Conservation (phyloP, 1,284 basidiomycete genomes). For the Sporisorium graminicola region DNA sequence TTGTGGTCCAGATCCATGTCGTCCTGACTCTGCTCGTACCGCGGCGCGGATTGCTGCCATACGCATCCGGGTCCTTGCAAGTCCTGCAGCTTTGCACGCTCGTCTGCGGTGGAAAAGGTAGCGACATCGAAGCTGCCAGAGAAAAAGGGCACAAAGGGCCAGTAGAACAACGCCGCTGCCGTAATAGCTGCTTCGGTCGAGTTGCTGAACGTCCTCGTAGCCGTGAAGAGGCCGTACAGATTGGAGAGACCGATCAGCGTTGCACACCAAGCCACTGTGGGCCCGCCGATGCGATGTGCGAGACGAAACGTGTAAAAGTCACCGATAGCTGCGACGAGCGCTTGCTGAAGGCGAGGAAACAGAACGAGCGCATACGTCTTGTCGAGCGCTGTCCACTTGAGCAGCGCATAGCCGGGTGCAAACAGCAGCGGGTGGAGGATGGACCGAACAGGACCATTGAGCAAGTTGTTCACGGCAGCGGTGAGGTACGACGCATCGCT, state of each 20-base stretch:
- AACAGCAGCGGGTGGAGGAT: slow-evolving; percentile 74
- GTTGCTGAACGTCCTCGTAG: slow-evolving; percentile 91
- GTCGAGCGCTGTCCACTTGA: slow-evolving; percentile 76
- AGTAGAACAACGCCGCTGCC: slow-evolving; percentile 81
- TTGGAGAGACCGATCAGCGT: slow-evolving; percentile 83
- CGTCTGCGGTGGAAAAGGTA: slow-evolving; percentile 11
- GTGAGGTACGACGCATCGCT: slow-evolving; percentile 14
- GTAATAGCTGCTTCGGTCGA: slow-evolving; percentile 90
- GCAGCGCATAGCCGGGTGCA: slow-evolving; percentile 80
- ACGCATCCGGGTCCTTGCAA: slow-evolving; percentile 12
- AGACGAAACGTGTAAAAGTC: slow-evolving; percentile 82
- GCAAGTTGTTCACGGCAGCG: slow-evolving; percentile 14
- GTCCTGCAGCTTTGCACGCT: slow-evolving; percentile 2
- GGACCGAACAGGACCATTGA: slow-evolving; percentile 67
- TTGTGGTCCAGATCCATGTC: slow-evolving; percentile 21
- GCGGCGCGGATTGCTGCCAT: slow-evolving; percentile 13
- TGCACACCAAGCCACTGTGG: slow-evolving; percentile 72
- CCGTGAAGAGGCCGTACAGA: slow-evolving; percentile 85
- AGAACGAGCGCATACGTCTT: slow-evolving; percentile 65
- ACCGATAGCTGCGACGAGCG: slow-evolving; percentile 81
- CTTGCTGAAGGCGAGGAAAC: slow-evolving; percentile 82
- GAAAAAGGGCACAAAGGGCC: slow-evolving; percentile 72
- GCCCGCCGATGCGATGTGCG: slow-evolving; percentile 76
- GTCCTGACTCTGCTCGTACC: slow-evolving; percentile 4
- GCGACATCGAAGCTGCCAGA: slow-evolving; percentile 14